Evolutionary conservation across 2,329 filamentous ascomycete species (phyloP), one percentile per base, ranked within the genome.

Genomic region (Neonectria punicea): DNA sequence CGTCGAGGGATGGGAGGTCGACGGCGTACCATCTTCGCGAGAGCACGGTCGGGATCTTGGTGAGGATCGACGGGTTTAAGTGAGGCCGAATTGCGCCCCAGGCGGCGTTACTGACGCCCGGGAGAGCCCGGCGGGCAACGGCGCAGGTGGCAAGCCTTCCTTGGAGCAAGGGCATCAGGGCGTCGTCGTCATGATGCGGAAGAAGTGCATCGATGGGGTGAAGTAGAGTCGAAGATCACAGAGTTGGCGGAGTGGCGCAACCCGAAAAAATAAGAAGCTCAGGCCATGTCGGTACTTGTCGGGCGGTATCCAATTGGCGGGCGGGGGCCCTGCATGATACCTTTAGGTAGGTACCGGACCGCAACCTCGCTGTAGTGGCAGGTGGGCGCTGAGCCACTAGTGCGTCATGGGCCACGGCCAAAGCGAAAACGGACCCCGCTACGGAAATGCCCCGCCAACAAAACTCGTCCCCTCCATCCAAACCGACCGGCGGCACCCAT

Each of bases 1-100:
- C 61, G 59, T 81, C 78, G 20, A 88, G 74, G 5, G 81, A 77
- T 10, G 77, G 78, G 20, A 88, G 78, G 66, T 88, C 79, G 54
- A 88, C 74, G 18, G 82, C 79, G 53, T 83, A 83, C 63, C 71
- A 75, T 68, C 80, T 74, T 67, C 68, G 73, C 41, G 68, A 62
- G 18, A 68, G 53, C n/a, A 59, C 44, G 16, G 34, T 20, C 6
- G 63, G 55, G 34, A 58, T 56, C 32, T 56, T 63, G 39, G 65
- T 46, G n/a, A 44, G 32, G 8, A 55, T 66, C 22, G 63, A 65
- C 28, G 60, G 67, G 47, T 65, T 66, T 44, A 62, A 63, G 41
- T 54, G 69, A 58, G 51, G 71, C 57, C 54, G 63, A 58, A 55
- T 39, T 56, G 44, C 47, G 63, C 59, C 61, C 39, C 66, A 62